Percentiles rank a stretch among this genome's conserved stretches.
phyloP scores from a whole-genome alignment of 73 alveolate species.

The Tetrahymena thermophila region DNA sequence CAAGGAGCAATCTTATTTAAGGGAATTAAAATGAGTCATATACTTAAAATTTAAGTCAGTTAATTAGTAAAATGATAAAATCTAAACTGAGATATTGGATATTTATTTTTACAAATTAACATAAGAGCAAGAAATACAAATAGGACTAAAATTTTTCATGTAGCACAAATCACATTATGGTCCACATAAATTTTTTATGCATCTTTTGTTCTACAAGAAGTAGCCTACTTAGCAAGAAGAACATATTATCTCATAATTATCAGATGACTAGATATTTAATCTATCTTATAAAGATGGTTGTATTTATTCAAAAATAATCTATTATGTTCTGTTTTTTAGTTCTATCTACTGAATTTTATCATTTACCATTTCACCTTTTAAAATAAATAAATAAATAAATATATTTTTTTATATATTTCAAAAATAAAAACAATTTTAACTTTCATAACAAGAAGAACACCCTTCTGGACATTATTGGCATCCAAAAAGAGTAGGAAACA shows the following conservation, averaged over 20 bases:
- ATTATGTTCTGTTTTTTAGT: not conserved
- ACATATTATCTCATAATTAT: not conserved
- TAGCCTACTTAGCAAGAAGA: not conserved
- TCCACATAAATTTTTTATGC: not conserved
- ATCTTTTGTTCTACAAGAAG: not conserved
- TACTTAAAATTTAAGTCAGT: not conserved
- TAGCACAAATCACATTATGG: not conserved
- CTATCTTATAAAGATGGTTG: not conserved
- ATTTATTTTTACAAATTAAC: not conserved
- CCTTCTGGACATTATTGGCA: not conserved
- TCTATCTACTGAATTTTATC: not conserved
- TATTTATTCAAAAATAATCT: not conserved
- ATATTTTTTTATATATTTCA: too few species aligned
- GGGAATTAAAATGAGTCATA: not conserved
- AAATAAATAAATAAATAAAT: too few species aligned
- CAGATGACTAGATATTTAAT: not conserved
- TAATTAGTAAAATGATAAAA: not conserved
- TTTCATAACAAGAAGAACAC: not conserved
- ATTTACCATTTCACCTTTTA: not conserved
- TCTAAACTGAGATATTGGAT: not conserved
- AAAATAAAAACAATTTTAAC: not conserved
- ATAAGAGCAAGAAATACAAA: not conserved
- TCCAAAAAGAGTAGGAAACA: not conserved
- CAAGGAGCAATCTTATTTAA: not conserved
- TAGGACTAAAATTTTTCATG: not conserved